Evolutionary conservation across 345 rosid species (phyloP).

Genomic region (Eucalyptus virginea): DNA sequence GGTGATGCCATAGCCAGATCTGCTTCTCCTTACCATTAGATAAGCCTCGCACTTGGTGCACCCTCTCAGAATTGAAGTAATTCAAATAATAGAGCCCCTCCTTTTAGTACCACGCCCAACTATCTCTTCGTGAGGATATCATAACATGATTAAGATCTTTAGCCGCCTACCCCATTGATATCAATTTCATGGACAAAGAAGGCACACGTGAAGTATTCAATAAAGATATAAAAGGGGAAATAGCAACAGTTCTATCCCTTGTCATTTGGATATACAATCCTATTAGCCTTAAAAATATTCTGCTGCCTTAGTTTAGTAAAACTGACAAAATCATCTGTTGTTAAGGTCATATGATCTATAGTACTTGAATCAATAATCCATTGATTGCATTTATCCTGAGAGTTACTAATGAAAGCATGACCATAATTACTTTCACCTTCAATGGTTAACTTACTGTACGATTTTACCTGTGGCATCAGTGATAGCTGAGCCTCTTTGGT

Average conservation of each 20-base stretch:
- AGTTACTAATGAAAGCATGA: not conserved
- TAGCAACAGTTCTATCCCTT: too few species aligned
- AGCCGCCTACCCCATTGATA: not conserved
- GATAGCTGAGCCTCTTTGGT: not conserved
- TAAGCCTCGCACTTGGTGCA: not conserved
- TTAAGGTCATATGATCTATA: too few species aligned
- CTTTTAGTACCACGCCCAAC: not conserved
- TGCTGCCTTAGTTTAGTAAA: not conserved
- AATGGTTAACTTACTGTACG: rapidly evolving
- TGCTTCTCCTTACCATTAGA: not conserved
- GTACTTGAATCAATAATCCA: not conserved
- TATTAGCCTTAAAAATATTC: not conserved
- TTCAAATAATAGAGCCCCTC: not conserved
- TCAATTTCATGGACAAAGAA: not conserved
- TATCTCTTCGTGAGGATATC: not conserved
- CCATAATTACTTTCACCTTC: not conserved
- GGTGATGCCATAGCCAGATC: not conserved
- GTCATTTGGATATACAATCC: not conserved
- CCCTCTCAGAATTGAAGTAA: not conserved
- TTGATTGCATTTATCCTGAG: not conserved
- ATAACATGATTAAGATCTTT: not conserved
- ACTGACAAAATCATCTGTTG: not conserved
- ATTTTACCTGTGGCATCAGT: not conserved
- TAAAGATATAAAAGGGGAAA: not conserved
- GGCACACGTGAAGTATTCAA: not conserved